Evolutionary conservation across 2,329 filamentous ascomycete genomes (phyloP), one percentile per base, ranked within the genome.

Genomic region (Pyrenochaeta sp.): DNA sequence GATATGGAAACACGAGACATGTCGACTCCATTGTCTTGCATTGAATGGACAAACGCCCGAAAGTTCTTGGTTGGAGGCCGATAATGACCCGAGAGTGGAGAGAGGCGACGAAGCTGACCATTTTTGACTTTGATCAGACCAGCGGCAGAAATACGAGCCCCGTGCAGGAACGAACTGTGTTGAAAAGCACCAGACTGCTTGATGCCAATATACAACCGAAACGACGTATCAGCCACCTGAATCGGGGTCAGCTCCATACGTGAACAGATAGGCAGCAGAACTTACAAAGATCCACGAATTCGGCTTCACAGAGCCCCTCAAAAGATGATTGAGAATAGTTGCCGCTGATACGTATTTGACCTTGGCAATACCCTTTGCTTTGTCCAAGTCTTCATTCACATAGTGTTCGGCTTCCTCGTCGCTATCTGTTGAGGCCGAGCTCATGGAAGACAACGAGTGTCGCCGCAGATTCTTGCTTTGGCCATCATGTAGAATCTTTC

Each of bases 221-320:
- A 94, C 1, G 83, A 87, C 1, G 89, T 93, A 71, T 96, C 91
- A 17, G 88, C 87, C 6, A 92, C 69, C 69, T 72, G 31, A 11
- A 23, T 15, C 15, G 19, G 15, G 6, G 18, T 44, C 19, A 52
- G 31, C 14, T 30, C 10, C 18, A 17, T 15, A 6, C n/a, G 6
- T 13, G n/a, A 10, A 4, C 7, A 7, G 19, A 10, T 11, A 15
- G 10, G 5, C 11, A 29, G 13, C 7, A 28, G 6, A 4, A 59
- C 74, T 57, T 53, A 80, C 91, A 61, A 96, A 96, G 53, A 96
- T 95, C 92, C 92, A 96, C 4, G 89, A 94, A 62, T 93, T 92
- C 51, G 90, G 90, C 69, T 86, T 88, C 26, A 91, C 88, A 0
- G 88, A 86, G 53, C 89, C 87, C 48, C 89, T 83, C 11, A 94